Percentiles rank a stretch among this genome's conserved stretches.
phyloP scores from a whole-genome alignment of 768 basidiomycete genomes.

The Russula foetens region DNA sequence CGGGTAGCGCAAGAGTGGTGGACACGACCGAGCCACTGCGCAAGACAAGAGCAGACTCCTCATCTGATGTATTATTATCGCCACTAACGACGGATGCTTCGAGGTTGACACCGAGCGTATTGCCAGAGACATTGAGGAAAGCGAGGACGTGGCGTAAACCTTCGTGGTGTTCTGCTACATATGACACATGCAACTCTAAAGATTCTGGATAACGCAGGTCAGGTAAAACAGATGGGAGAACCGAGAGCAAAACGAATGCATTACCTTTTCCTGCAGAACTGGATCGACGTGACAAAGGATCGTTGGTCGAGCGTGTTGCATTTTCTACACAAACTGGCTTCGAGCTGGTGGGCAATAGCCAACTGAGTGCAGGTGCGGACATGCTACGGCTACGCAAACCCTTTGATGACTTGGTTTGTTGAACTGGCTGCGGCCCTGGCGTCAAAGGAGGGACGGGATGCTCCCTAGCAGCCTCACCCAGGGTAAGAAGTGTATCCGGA shows the following conservation, averaged over 20 bases:
- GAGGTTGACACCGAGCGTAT: slow-evolving; percentile 41
- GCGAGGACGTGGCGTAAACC: slow-evolving; percentile 73
- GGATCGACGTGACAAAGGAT: slow-evolving; percentile 22
- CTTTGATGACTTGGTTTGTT: slow-evolving; percentile 28
- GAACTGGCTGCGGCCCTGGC: slow-evolving; percentile 26
- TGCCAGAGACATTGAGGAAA: slow-evolving; percentile 53
- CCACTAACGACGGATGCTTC: slow-evolving; percentile 60
- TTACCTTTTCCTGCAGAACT: slow-evolving; percentile 25
- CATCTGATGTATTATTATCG: slow-evolving; percentile 21
- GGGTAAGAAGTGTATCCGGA: slow-evolving; percentile 20
- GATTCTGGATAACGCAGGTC: background rate
- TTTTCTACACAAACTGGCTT: slow-evolving; percentile 18
- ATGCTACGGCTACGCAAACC: slow-evolving; percentile 29
- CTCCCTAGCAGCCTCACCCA: slow-evolving; percentile 38
- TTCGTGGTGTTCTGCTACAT: slow-evolving; percentile 77
- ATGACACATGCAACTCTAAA: slow-evolving; percentile 34
- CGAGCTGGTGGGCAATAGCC: slow-evolving; percentile 24
- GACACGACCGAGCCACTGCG: slow-evolving; percentile 53
- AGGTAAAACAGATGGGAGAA: background rate
- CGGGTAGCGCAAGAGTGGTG: slow-evolving; percentile 46
- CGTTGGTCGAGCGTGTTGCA: slow-evolving; percentile 18
- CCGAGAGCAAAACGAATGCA: slow-evolving; percentile 8
- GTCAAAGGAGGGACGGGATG: slow-evolving; percentile 23
- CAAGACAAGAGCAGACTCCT: slow-evolving; percentile 41
- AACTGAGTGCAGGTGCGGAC: slow-evolving; percentile 29